phyloP scores from a whole-genome alignment of 345 rosid genomes.

The Acer campestre region DNA sequence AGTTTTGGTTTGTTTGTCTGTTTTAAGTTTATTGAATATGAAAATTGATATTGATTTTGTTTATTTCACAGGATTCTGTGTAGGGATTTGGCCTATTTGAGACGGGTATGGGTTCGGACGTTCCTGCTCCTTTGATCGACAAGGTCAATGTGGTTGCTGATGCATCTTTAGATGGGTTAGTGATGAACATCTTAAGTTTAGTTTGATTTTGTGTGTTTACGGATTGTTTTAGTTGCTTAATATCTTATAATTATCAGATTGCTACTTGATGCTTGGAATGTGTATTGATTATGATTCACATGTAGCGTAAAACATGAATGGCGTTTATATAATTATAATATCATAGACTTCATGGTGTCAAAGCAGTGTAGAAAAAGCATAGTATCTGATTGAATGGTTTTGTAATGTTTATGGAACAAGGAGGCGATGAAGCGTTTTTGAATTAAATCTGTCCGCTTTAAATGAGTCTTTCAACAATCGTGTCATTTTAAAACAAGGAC shows the following conservation, averaged over 20 bases:
- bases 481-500: too few species aligned
- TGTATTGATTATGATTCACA: neutral
- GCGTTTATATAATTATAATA: neutral
- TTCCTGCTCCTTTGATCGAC: slow-evolving; percentile 41
- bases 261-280: slow-evolving; percentile 14
- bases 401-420: neutral
- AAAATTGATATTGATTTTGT: neutral
- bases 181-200: slow-evolving; percentile 10
- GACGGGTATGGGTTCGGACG: slow-evolving; percentile 44
- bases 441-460: too few species aligned
- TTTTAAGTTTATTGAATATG: neutral
- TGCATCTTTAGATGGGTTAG: slow-evolving; percentile 28
- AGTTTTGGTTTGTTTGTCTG: neutral
- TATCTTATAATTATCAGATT: neutral
- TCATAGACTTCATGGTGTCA: too few species aligned
- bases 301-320: neutral
- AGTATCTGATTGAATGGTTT: neutral
- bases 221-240: neutral
- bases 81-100: neutral
- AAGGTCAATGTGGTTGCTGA: slow-evolving; percentile 30
- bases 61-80: slow-evolving; percentile 22
- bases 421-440: too few species aligned
- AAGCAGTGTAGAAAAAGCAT: neutral
- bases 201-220: neutral
- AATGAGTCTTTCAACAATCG: too few species aligned